Evolutionary conservation across 1,284 basidiomycete species (phyloP).

Genomic region (Marasmius sp.): DNA sequence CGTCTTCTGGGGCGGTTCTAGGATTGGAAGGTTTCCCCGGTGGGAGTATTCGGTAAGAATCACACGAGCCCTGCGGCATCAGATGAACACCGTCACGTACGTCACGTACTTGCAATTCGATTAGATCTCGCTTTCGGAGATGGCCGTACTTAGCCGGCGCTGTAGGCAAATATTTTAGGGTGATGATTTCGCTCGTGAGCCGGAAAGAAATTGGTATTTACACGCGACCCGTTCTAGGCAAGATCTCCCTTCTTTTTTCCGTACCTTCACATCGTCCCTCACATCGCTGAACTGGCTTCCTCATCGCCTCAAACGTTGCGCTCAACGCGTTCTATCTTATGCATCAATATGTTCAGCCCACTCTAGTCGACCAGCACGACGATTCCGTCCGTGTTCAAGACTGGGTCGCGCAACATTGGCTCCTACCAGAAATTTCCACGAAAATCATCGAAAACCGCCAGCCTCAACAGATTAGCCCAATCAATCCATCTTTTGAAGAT

Average conservation of each 20-base stretch:
- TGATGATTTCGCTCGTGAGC: neutral
- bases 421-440: neutral
- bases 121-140: neutral
- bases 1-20: no score
- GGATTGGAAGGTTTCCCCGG: no score
- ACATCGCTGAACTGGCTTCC: neutral
- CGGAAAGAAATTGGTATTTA: neutral
- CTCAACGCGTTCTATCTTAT: neutral
- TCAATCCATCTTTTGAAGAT: neutral
- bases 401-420: neutral
- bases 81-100: neutral
- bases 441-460: neutral
- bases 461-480: neutral
- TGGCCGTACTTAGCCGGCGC: neutral
- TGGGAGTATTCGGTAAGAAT: neutral
- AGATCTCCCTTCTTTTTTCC: neutral
- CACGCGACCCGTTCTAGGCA: neutral
- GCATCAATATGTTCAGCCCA: neutral
- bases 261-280: neutral
- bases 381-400: neutral
- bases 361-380: neutral
- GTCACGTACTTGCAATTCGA: neutral
- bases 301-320: neutral
- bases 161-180: neutral
- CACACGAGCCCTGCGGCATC: neutral